phyloP scores from a whole-genome alignment of 805 yeast genomes.

The Saccharomycopsis amapae region DNA sequence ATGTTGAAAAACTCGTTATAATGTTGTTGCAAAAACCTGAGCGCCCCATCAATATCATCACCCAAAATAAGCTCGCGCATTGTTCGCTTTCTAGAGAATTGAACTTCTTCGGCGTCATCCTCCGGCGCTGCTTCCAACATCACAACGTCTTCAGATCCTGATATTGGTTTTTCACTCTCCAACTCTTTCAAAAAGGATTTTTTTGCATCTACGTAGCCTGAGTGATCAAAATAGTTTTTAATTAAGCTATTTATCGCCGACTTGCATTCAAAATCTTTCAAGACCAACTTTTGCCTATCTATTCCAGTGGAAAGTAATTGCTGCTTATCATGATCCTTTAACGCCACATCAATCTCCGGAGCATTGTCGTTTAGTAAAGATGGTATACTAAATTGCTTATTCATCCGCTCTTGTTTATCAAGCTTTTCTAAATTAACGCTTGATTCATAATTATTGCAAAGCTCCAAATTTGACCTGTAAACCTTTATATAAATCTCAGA shows the following conservation, averaged over 20 bases:
- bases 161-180: conserved; percentile 25
- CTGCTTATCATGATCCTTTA: neutral
- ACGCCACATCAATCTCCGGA: neutral
- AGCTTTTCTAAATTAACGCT: neutral
- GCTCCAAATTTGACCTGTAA: conserved; percentile 1
- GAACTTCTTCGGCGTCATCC: neutral
- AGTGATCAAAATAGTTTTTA: conserved; percentile 46
- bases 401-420: neutral
- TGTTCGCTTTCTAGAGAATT: neutral
- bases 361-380: too few species aligned
- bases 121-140: neutral
- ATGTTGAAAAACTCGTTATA: conserved; percentile 4
- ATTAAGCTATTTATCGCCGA: conserved; percentile 27
- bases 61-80: conserved; percentile 1
- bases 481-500: conserved; percentile 18
- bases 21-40: neutral
- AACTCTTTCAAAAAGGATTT: conserved; percentile 45
- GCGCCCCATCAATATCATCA: neutral
- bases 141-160: neutral
- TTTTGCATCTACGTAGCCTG: conserved; percentile 50
- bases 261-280: conserved; percentile 16
- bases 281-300: conserved; percentile 3
- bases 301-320: neutral
- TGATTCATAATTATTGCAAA: conserved; percentile 1
- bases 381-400: too few species aligned